Evolutionary conservation across 129 eudicot species (phyloP).

Genomic region (Flaveria ramosissima): DNA sequence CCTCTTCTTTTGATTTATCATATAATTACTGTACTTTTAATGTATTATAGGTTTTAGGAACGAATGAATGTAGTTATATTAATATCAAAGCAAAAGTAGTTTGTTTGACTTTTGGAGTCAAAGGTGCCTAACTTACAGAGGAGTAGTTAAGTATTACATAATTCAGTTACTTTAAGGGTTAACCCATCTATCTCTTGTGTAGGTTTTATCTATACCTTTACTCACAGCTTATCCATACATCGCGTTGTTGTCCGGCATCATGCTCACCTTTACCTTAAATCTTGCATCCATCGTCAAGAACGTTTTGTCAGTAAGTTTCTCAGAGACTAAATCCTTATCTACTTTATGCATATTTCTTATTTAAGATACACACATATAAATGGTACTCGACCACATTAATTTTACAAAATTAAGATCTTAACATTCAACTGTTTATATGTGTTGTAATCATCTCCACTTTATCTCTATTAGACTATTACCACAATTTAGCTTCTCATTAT

Average conservation of each 20-base stretch:
- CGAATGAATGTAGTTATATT: neutral
- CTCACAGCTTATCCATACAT: conserved; percentile 73
- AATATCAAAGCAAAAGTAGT: neutral
- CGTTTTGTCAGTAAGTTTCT: conserved; percentile 64
- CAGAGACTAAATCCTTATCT: neutral
- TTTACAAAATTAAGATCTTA: neutral
- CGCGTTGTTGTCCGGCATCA: conserved; percentile 77
- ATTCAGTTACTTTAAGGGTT: neutral
- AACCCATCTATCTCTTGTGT: conserved; percentile 25
- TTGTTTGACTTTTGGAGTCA: conserved; percentile 9
- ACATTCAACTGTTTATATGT: neutral
- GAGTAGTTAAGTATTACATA: neutral
- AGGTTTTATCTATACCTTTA: conserved; percentile 67
- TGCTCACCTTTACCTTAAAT: conserved; percentile 51
- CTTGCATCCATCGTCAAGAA: conserved; percentile 77
- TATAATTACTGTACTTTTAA: too few relatives aligned
- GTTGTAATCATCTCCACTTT: conserved; percentile 4
- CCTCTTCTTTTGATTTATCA: too few relatives aligned
- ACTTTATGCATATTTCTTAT: too few relatives aligned
- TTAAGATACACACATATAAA: neutral
- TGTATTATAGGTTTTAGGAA: neutral
- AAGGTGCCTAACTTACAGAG: neutral
- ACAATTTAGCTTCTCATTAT: conserved; percentile 1
- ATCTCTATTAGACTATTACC: neutral
- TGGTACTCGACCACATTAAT: too few relatives aligned